phyloP scores from a whole-genome alignment of 176 grass and related monocot species.

The Oryza punctata region DNA sequence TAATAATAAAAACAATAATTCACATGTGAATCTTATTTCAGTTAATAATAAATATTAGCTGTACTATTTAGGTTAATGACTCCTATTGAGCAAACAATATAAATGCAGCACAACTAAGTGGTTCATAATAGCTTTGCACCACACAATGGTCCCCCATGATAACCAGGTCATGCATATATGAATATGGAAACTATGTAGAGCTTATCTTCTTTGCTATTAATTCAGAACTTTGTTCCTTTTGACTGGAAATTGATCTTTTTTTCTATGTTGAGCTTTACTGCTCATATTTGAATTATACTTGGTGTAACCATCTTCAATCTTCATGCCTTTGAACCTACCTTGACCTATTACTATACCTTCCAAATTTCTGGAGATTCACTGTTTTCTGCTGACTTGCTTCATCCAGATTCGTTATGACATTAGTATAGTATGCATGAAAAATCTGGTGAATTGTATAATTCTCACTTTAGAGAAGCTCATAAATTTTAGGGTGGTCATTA shows the following conservation, averaged over 20 bases:
- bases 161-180: slow-evolving; percentile 12
- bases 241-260: background rate
- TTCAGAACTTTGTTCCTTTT: background rate
- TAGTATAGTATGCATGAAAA: background rate
- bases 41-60: slow-evolving; percentile 31
- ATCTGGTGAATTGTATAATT: slow-evolving; percentile 11
- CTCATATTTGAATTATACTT: slow-evolving; percentile 19
- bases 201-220: slow-evolving; percentile 1
- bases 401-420: slow-evolving; percentile 11
- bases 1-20: slow-evolving; percentile 32
- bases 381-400: background rate
- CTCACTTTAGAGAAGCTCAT: slow-evolving; percentile 11
- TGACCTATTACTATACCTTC: slow-evolving; percentile 1
- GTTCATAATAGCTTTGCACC: slow-evolving; percentile 4
- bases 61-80: slow-evolving; percentile 19
- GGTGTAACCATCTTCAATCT: background rate
- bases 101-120: slow-evolving; percentile 29
- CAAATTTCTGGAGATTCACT: background rate
- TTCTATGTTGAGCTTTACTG: background rate
- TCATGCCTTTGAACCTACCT: slow-evolving; percentile 10
- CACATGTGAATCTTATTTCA: slow-evolving; percentile 72
- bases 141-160: background rate
- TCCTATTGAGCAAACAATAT: background rate
- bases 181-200: background rate
- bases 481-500: background rate